Base-by-base conservation (phyloP, 192 early-diverging fungal genomes). In the Pecoramyces ruminantium region DNA sequence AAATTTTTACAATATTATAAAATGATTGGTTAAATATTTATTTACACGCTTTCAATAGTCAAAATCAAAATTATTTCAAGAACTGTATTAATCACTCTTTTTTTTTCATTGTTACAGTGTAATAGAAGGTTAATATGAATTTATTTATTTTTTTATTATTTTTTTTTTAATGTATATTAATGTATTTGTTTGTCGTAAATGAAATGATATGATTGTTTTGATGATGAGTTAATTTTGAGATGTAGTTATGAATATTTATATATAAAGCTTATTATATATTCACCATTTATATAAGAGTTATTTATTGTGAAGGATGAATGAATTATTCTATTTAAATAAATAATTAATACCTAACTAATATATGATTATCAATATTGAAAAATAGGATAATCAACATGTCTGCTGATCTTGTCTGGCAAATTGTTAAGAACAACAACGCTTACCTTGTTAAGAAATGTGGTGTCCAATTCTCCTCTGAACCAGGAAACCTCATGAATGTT, bases 391-490 rank as follows among this genome's bases (percentile, higher is more conserved):
- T 67, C 51, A 67, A 67, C 51, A 67, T 67, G 51, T 67, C 51
- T 39, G 83, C 85, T 81, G 88, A 89, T 84, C 51, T 89, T 38
- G 80, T 87, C 80, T 88, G 86, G 85, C 84, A 90, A 86, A 87
- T 89, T 84, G 88, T 92, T 85, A 89, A 93, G 88, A 92, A 91
- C 87, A 91, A 93, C 83, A 91, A 88, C 86, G 90, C 92, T 82
- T 96, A 90, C 88, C 86, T 96, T 79, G 90, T 95, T 83, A 96
- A 96, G 91, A 89, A 93, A 77, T 87, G 88, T 84, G 93, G 93
- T 78, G 86, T 87, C 81, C 87, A 92, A 84, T 89, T 95, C 86
- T 90, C 88, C 81, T 82, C 90, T 29, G 94, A 95, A 86, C 86
- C 88, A 80, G 87, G 88, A 79, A 95, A 95, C 91, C 86, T 95